phyloP scores from a whole-genome alignment of 2,329 filamentous ascomycete genomes.

The Knufia petricola region DNA sequence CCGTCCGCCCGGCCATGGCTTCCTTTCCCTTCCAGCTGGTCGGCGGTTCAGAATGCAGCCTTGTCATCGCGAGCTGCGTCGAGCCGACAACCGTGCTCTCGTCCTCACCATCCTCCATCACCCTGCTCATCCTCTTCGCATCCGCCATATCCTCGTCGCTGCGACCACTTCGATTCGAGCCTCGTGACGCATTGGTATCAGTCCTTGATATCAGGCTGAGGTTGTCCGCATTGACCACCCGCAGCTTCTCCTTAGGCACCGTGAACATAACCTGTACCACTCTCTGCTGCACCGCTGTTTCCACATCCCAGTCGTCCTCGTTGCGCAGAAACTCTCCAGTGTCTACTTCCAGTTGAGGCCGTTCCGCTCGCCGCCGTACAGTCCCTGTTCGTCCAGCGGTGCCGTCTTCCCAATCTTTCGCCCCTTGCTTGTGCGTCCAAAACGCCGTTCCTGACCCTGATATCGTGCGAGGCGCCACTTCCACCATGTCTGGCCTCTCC shows the following conservation, averaged over 20 bases:
- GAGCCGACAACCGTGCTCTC: not conserved
- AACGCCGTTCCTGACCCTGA: conserved; percentile 40
- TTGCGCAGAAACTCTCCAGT: conserved; percentile 6
- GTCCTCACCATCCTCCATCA: conserved; percentile 19
- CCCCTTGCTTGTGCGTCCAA: conserved; percentile 42
- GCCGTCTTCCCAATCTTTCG: conserved; percentile 42
- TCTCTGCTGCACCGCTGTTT: conserved; percentile 59
- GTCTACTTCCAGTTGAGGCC: not conserved
- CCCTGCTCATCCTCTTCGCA: conserved; percentile 21
- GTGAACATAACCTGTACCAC: conserved; percentile 86
- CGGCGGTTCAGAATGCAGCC: not conserved
- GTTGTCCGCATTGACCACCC: conserved; percentile 77
- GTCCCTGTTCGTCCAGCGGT: conserved; percentile 8
- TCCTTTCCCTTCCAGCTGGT: not conserved
- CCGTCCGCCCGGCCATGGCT: not conserved
- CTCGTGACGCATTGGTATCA: conserved; percentile 18
- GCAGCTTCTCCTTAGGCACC: conserved; percentile 71
- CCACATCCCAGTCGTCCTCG: conserved; percentile 62
- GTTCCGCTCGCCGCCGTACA: not conserved
- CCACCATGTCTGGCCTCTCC: conserved; percentile 14
- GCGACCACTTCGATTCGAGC: conserved; percentile 11
- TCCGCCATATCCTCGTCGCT: not conserved
- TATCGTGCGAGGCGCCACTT: conserved; percentile 33
- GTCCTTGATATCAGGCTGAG: conserved; percentile 23
- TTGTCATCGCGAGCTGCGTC: not conserved